Evolutionary conservation across 2,329 filamentous ascomycete species (phyloP), one percentile per base, ranked within the genome.

Genomic region (Tolypocladium album): DNA sequence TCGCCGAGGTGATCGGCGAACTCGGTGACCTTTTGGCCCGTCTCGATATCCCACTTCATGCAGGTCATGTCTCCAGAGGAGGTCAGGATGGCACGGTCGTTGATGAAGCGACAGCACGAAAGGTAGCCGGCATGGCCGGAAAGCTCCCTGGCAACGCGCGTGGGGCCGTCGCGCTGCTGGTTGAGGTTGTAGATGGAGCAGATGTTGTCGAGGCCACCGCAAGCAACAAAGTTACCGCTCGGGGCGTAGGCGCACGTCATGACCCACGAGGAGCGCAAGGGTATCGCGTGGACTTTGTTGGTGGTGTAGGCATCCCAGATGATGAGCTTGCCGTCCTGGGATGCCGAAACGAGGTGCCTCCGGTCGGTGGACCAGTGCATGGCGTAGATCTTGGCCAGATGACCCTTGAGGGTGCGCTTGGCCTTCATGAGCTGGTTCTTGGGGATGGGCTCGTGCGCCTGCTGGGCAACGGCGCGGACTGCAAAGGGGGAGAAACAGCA

Each of bases 291-390:
- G 63, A 99, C 94, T 77, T 99, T 99, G 83, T 99, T 97, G 64
- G 94, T 97, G 66, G 93, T 97, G 80, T 99, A 99, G 61, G 94
- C 94, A 75, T 99, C 94, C 94, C 94, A 99, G 73, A 99, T 97
- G 76, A 99, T 99, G 67, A 99, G 87, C 82, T 99, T 99, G 75
- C 94, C 94, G 71, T 99, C 94, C 78, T 99, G 94, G 68, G 94
- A 99, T 64, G 94, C 94, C 15, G 94, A 97, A 58, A 99, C 94
- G 63, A 97, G 86, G 77, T 97, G 94, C 76, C 94, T 88, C 72
- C 94, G 87, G 78, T 99, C 94, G 65, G 94, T 99, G 40, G 94
- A 97, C 94, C 94, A 99, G 81, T 99, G 94, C 94, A 99, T 99
- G 70, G 94, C 94, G 77, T 99, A 99, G 71, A 99, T 99, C 81